Evolutionary conservation across 164 flowering plant species (phyloP).

Genomic region (Sedum album): DNA sequence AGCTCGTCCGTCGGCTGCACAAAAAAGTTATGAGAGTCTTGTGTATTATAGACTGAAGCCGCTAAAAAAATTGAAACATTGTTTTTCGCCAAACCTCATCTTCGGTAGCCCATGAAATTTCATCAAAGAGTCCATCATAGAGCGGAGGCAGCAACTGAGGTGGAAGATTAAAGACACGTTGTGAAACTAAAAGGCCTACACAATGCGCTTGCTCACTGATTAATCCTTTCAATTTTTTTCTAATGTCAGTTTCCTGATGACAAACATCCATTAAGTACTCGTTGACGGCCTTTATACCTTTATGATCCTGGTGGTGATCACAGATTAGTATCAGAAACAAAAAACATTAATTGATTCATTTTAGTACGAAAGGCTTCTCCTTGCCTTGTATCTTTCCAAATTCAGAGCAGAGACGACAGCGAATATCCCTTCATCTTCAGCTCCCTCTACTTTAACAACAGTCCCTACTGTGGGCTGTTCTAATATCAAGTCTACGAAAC

Average conservation of each 20-base stretch:
- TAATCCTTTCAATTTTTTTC: conserved; percentile 27
- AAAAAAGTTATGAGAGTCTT: conserved; percentile 9
- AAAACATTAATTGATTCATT: not conserved
- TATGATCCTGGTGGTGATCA: conserved; percentile 36
- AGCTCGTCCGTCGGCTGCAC: too few relatives aligned
- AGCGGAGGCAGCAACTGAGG: conserved; percentile 82
- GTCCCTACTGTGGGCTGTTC: conserved; percentile 91
- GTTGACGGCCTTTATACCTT: conserved; percentile 55
- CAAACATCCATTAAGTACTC: conserved; percentile 53
- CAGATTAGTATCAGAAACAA: not conserved
- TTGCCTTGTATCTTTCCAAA: conserved; percentile 77
- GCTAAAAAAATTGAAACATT: not conserved
- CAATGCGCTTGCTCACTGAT: conserved; percentile 35
- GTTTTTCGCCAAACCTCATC: conserved; percentile 60
- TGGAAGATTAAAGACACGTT: conserved; percentile 77
- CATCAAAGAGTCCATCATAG: conserved; percentile 85
- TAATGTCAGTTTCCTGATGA: conserved; percentile 23
- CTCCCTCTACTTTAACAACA: conserved; percentile 70
- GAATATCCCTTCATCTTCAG: conserved; percentile 63
- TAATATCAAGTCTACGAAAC: conserved; percentile 76
- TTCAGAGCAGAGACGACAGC: conserved; percentile 61
- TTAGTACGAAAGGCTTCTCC: not conserved
- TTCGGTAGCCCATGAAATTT: conserved; percentile 84
- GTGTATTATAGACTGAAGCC: not conserved
- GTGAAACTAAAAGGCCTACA: conserved; percentile 79